Conservation (phyloP, 2,329 filamentous ascomycete species). For the Rachicladosporium sp. region DNA sequence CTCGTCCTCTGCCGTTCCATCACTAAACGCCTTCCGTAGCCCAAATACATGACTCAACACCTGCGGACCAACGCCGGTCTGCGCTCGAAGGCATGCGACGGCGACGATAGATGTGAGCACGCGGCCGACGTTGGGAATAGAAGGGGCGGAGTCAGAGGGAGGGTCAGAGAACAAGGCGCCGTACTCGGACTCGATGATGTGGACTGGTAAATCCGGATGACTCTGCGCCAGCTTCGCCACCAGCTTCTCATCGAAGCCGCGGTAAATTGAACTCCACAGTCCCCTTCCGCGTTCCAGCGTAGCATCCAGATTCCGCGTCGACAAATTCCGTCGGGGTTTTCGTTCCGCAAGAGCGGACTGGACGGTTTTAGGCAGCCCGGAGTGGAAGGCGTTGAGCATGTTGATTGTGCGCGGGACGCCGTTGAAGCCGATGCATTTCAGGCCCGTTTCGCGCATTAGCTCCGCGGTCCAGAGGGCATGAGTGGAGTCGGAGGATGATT, state of each 20-base stretch:
- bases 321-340: slow-evolving; percentile 25
- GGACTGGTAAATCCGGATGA: slow-evolving; percentile 70
- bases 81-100: slow-evolving; percentile 60
- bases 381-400: slow-evolving; percentile 59
- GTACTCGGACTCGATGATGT: slow-evolving; percentile 67
- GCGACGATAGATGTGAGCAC: slow-evolving; percentile 62
- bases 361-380: slow-evolving; percentile 47
- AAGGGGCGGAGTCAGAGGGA: slow-evolving; percentile 25
- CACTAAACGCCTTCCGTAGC: slow-evolving; percentile 60
- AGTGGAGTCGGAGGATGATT: slow-evolving; percentile 11
- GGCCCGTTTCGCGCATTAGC: slow-evolving; percentile 60
- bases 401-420: slow-evolving; percentile 71
- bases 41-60: slow-evolving; percentile 74
- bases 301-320: slow-evolving; percentile 32
- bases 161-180: slow-evolving; percentile 62
- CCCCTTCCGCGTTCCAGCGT: slow-evolving; percentile 47
- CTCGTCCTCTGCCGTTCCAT: slow-evolving; percentile 44
- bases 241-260: slow-evolving; percentile 61
- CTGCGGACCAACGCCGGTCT: slow-evolving; percentile 73
- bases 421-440: slow-evolving; percentile 71
- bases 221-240: slow-evolving; percentile 57
- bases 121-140: slow-evolving; percentile 45
- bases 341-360: slow-evolving; percentile 33
- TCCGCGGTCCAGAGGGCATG: slow-evolving; percentile 46
- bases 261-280: slow-evolving; percentile 69